Percentiles rank a stretch among this genome's conserved stretches.
Conservation (phyloP, 2,329 filamentous ascomycete species). For the Pseudogymnoascus destructans region DNA sequence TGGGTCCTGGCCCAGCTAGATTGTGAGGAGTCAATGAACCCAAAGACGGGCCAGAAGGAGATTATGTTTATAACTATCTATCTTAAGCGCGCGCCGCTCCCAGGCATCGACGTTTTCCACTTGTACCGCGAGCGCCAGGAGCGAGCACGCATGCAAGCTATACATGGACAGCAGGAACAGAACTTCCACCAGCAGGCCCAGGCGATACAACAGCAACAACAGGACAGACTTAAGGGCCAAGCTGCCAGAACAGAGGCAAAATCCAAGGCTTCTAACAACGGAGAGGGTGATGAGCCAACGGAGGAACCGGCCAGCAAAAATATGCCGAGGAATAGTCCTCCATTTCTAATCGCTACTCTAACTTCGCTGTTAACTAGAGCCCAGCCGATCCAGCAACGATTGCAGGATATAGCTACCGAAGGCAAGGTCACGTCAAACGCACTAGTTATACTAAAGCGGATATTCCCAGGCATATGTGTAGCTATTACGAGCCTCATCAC, state of each 20-base stretch:
- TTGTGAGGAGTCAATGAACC: conserved; percentile 9
- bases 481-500: neutral
- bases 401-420: neutral
- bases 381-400: neutral
- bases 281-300: neutral
- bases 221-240: neutral
- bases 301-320: neutral
- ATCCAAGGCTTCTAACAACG: neutral
- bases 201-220: conserved; percentile 8
- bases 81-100: conserved; percentile 17
- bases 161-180: conserved; percentile 12
- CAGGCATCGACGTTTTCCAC: conserved; percentile 14
- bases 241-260: neutral
- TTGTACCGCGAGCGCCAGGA: conserved; percentile 17
- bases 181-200: conserved; percentile 4
- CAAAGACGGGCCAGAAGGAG: conserved; percentile 15
- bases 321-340: neutral
- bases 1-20: conserved; percentile 24
- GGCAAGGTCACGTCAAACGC: neutral
- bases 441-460: neutral
- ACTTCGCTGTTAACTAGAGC: neutral
- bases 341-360: neutral
- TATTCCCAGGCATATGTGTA: neutral
- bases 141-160: conserved; percentile 10
- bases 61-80: conserved; percentile 21